Conservation (phyloP, 2,329 filamentous ascomycete genomes). For the Colletotrichum magnum region DNA sequence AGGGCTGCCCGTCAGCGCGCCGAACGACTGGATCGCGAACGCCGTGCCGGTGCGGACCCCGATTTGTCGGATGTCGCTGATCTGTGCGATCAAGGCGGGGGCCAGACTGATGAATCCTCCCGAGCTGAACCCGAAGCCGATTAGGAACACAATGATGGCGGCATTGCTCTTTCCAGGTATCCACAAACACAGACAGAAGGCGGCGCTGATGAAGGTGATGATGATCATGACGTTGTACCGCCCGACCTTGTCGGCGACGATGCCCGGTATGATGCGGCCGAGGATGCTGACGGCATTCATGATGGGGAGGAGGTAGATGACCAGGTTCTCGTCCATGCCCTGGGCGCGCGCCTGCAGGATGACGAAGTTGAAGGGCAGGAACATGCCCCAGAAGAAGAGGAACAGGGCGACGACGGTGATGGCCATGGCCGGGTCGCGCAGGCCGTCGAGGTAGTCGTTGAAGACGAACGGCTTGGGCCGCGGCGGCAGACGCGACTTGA, state of each 20-base stretch:
- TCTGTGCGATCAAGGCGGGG: slow-evolving; percentile 77
- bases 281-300: slow-evolving; percentile 69
- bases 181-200: slow-evolving; percentile 64
- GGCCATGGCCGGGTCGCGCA: slow-evolving; percentile 61
- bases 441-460: slow-evolving; percentile 60
- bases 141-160: slow-evolving; percentile 74
- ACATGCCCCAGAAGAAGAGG: slow-evolving; percentile 70
- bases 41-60: slow-evolving; percentile 77
- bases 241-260: slow-evolving; percentile 61
- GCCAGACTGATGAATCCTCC: slow-evolving; percentile 76
- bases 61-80: slow-evolving; percentile 78
- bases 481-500: slow-evolving; percentile 60
- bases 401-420: slow-evolving; percentile 63
- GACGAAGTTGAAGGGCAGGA: slow-evolving; percentile 68
- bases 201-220: slow-evolving; percentile 63
- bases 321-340: slow-evolving; percentile 57
- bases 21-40: slow-evolving; percentile 74
- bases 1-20: slow-evolving; percentile 76
- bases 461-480: slow-evolving; percentile 61
- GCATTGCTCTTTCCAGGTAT: slow-evolving; percentile 64
- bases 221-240: slow-evolving; percentile 65
- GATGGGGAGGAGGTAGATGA: slow-evolving; percentile 67
- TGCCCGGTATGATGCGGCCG: slow-evolving; percentile 66
- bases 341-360: slow-evolving; percentile 61
- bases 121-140: slow-evolving; percentile 78